Percentiles rank a stretch among this genome's conserved stretches.
These are phyloP conservation scores for Epichloe gansuensis DNA, from an alignment of 2,329 filamentous ascomycete species.

Conservation along the genomic window DNA sequence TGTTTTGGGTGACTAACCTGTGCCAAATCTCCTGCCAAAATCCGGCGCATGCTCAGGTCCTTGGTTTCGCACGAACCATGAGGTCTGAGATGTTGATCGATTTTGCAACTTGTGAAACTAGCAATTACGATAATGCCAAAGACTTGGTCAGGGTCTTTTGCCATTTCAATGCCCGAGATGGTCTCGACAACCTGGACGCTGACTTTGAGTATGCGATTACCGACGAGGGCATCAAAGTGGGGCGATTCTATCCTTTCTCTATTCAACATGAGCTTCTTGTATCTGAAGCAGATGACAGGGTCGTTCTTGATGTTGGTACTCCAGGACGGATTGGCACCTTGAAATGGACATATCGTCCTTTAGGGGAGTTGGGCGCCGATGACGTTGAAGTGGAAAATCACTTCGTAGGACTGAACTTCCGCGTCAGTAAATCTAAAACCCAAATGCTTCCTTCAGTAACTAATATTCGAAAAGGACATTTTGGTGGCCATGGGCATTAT, in stretches of 20 bases:
- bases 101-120: slow-evolving; percentile 18
- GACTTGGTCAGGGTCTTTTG: neutral
- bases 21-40: slow-evolving; percentile 15
- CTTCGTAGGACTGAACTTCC: slow-evolving; percentile 2
- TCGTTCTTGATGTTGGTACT: neutral
- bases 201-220: slow-evolving; percentile 3
- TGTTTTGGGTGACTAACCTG: slow-evolving; percentile 19
- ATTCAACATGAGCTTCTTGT: neutral
- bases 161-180: neutral
- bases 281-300: neutral
- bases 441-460: neutral
- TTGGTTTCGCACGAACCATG: slow-evolving; percentile 16
- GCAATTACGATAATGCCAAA: neutral
- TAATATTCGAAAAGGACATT: slow-evolving; percentile 6
- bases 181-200: neutral
- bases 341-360: neutral
- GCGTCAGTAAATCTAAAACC: neutral
- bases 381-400: slow-evolving; percentile 1
- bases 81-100: slow-evolving; percentile 15
- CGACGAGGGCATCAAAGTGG: neutral
- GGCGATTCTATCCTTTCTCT: neutral
- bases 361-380: neutral
- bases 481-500: slow-evolving; percentile 5
- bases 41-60: slow-evolving; percentile 13
- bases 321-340: neutral